A percentile compares a stretch with the other conserved stretches of the same genome.
These are phyloP conservation scores for Juncus inflexus DNA, from an alignment of 176 grass and related monocot genomes.

Conservation along the genomic window DNA sequence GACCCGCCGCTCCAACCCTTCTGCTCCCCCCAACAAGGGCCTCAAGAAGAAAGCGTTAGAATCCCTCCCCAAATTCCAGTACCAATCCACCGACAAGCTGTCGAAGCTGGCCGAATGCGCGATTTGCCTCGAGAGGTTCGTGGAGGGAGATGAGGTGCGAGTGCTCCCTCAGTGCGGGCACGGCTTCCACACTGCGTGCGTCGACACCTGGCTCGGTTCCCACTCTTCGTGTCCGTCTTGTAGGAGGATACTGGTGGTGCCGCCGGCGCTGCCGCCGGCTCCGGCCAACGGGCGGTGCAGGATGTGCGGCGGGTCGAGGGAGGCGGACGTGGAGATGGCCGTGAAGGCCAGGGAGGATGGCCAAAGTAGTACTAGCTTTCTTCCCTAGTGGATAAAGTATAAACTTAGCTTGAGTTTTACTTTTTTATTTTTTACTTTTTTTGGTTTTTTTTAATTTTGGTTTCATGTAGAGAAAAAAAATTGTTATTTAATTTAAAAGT, in stretches of 20 bases:
- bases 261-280: constrained; percentile 11
- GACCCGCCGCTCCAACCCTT: constrained; percentile 22
- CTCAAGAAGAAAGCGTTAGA: constrained; percentile 65
- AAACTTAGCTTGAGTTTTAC: constrained; percentile 1
- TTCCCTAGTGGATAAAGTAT: constrained; percentile 47
- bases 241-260: constrained; percentile 52
- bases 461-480: constrained; percentile 8
- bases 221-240: constrained; percentile 78
- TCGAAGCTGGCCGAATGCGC: constrained; percentile 48
- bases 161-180: constrained; percentile 72
- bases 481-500: constrained; percentile 6
- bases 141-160: constrained; percentile 51
- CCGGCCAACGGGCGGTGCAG: constrained; percentile 44
- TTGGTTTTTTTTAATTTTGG: constrained; percentile 2
- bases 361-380: constrained; percentile 41
- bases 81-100: constrained; percentile 32
- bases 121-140: constrained; percentile 70
- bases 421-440: neutral
- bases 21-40: constrained; percentile 34
- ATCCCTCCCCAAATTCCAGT: constrained; percentile 46
- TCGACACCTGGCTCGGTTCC: constrained; percentile 62
- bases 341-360: constrained; percentile 22
- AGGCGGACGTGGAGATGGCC: constrained; percentile 33
- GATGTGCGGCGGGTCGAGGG: constrained; percentile 48
- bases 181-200: constrained; percentile 55